phyloP scores from a whole-genome alignment of 441 rosid species.

The Brassica balearica region DNA sequence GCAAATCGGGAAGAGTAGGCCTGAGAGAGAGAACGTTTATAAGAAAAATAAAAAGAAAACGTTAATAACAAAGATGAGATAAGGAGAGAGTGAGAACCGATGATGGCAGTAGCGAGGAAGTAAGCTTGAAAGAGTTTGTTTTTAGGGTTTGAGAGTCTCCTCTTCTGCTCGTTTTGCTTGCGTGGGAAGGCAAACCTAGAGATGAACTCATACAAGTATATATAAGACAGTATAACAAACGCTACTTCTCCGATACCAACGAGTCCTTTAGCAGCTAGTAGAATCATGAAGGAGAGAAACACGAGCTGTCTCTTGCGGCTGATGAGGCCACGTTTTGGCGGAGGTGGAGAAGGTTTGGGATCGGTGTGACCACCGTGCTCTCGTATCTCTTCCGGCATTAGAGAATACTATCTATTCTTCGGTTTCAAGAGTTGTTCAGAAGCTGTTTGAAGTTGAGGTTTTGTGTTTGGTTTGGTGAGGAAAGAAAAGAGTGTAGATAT shows the following conservation, averaged over 20 bases:
- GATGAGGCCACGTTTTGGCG: conserved; percentile 43
- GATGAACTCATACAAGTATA: conserved; percentile 63
- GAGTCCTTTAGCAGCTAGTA: conserved; percentile 67
- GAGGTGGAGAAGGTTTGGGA: conserved; percentile 31
- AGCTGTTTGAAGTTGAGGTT: conserved; percentile 19
- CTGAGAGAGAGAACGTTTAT: conserved; percentile 9
- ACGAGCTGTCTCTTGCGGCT: conserved; percentile 55
- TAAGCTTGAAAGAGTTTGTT: conserved; percentile 57
- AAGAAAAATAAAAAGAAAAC: no score
- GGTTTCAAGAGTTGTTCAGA: conserved; percentile 17
- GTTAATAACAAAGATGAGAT: background rate
- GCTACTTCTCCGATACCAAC: conserved; percentile 63
- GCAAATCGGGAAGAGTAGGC: conserved; percentile 62
- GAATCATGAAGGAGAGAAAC: conserved; percentile 57
- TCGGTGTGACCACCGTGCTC: conserved; percentile 2
- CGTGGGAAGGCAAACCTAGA: conserved; percentile 67
- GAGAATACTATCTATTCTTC: background rate
- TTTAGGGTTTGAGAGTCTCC: conserved; percentile 52
- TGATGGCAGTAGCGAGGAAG: conserved; percentile 53
- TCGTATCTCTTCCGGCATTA: conserved; percentile 33
- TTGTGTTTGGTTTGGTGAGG: conserved; percentile 24
- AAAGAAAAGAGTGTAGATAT: conserved; percentile 23
- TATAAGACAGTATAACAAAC: conserved; percentile 52
- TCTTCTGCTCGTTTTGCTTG: conserved; percentile 43
- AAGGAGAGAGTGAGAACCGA: conserved; percentile 27